A percentile compares a stretch with the other conserved stretches of the same genome.
Evolutionary conservation across 2,329 filamentous ascomycete genomes (phyloP).

Genomic region (Coniochaeta prunicola): DNA sequence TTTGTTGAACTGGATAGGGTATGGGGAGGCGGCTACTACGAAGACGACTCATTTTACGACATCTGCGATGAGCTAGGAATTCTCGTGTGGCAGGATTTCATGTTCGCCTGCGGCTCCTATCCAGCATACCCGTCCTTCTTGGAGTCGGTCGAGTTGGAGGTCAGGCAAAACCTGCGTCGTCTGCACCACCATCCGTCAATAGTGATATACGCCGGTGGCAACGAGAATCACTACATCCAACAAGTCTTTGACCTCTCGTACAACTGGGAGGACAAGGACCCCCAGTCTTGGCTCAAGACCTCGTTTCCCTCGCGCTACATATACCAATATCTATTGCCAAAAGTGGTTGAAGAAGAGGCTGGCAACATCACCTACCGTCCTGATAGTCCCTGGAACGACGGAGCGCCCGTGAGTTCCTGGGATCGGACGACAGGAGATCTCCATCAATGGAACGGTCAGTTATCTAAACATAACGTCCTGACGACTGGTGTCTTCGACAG

Average conservation of each 20-base stretch:
- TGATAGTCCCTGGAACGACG: slow-evolving; percentile 64
- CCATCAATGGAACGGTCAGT: slow-evolving; percentile 63
- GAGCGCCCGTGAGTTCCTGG: slow-evolving; percentile 34
- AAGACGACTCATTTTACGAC: slow-evolving; percentile 66
- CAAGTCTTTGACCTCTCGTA: slow-evolving; percentile 64
- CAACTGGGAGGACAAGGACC: slow-evolving; percentile 63
- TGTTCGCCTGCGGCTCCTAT: slow-evolving; percentile 74
- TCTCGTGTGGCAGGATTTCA: slow-evolving; percentile 82
- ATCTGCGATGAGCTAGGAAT: slow-evolving; percentile 72
- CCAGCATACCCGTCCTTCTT: slow-evolving; percentile 59
- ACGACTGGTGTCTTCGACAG: no score
- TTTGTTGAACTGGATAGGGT: slow-evolving; percentile 8
- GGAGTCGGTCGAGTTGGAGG: slow-evolving; percentile 59
- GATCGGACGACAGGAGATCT: slow-evolving; percentile 71
- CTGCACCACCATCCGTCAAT: slow-evolving; percentile 33
- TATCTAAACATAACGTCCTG: no score
- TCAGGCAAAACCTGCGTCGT: slow-evolving; percentile 20
- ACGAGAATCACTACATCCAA: slow-evolving; percentile 56
- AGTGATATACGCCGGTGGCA: slow-evolving; percentile 26
- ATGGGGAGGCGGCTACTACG: slow-evolving; percentile 62
- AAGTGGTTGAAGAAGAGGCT: slow-evolving; percentile 49
- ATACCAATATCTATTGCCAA: slow-evolving; percentile 66
- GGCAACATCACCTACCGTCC: slow-evolving; percentile 57
- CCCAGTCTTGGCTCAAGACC: slow-evolving; percentile 67
- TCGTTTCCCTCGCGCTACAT: slow-evolving; percentile 71